A percentile compares a stretch with the other conserved stretches of the same genome.
phyloP scores from a whole-genome alignment of 306 rosid genomes.

The Rosa lucieae region DNA sequence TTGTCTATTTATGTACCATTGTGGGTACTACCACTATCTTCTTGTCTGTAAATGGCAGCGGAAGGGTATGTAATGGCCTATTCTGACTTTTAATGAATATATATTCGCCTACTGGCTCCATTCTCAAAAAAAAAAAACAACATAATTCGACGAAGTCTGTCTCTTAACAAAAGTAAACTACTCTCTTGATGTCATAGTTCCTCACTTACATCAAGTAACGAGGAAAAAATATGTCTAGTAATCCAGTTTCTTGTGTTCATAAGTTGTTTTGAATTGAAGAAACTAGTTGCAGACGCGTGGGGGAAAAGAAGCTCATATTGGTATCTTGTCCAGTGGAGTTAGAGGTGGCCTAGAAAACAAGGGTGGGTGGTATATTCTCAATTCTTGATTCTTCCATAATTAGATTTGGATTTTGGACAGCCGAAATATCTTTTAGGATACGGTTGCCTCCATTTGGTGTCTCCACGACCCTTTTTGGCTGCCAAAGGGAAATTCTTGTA shows the following conservation, averaged over 20 bases:
- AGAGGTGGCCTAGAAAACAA: conserved; percentile 8
- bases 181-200: background rate
- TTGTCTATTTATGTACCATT: too few relatives aligned
- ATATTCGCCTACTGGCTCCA: too few relatives aligned
- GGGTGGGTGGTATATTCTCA: background rate
- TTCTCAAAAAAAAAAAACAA: background rate
- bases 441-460: conserved; percentile 30
- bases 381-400: conserved; percentile 24
- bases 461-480: conserved; percentile 19
- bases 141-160: background rate
- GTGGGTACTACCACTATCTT: too few relatives aligned
- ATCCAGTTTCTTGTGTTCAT: background rate
- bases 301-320: background rate
- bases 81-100: too few relatives aligned
- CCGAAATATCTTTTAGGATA: conserved; percentile 6
- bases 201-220: background rate
- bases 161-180: background rate
- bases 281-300: background rate
- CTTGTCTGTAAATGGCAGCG: too few relatives aligned
- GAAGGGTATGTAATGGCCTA: too few relatives aligned
- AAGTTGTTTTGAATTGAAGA: background rate
- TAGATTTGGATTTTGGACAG: conserved; percentile 31
- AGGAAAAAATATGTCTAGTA: background rate
- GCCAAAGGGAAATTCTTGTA: background rate
- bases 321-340: background rate